Evolutionary conservation across 2,329 filamentous ascomycete genomes (phyloP).

Genomic region (Xylaria multiplex): DNA sequence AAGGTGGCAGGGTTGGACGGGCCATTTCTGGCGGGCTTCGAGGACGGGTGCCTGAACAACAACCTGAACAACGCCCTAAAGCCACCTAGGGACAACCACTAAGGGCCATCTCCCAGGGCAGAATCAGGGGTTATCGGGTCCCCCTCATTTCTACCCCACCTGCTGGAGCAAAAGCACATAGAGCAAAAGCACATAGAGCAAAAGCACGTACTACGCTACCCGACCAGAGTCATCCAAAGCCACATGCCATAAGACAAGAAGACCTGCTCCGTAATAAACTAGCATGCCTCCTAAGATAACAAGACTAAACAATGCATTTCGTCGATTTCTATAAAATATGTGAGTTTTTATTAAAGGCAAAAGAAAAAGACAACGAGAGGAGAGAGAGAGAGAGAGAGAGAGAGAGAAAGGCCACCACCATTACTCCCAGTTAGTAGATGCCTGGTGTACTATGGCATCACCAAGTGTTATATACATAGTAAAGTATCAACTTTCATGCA

Average conservation of each 20-base stretch:
- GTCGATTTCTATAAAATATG: neutral
- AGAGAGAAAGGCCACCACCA: no score
- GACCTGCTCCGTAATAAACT: slow-evolving; percentile 2
- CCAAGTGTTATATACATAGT: neutral
- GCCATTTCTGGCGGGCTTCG: slow-evolving; percentile 12
- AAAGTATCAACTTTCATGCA: neutral
- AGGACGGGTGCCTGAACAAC: slow-evolving; percentile 30
- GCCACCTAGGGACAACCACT: slow-evolving; percentile 1
- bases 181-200: no score
- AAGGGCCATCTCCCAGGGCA: slow-evolving; percentile 4
- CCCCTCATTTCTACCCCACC: slow-evolving; percentile 23
- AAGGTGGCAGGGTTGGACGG: slow-evolving; percentile 21
- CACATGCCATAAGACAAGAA: slow-evolving; percentile 17
- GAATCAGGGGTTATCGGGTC: slow-evolving; percentile 4
- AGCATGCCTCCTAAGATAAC: slow-evolving; percentile 5
- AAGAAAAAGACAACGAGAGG: no score
- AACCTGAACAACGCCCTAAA: neutral
- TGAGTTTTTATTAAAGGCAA: neutral
- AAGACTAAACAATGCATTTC: slow-evolving; percentile 10
- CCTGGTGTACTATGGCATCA: no score
- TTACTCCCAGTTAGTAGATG: no score
- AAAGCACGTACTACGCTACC: no score
- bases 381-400: no score
- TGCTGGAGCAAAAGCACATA: neutral
- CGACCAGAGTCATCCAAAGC: neutral